Conservation (phyloP, 2,329 filamentous ascomycete genomes). For the Plenodomus tracheiphilus region DNA sequence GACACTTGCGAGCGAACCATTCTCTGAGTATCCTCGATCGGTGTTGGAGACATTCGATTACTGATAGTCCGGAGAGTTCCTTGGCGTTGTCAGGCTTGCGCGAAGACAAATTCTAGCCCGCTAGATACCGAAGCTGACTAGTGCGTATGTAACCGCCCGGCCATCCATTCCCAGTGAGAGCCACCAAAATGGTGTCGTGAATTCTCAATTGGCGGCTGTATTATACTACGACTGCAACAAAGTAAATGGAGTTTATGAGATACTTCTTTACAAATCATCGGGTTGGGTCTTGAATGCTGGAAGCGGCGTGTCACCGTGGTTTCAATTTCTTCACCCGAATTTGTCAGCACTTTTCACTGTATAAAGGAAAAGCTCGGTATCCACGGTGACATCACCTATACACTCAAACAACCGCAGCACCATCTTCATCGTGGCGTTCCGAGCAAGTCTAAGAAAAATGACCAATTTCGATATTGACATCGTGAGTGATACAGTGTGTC, state of each 20-base stretch:
- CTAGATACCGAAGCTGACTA: too few relatives aligned
- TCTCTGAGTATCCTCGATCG: too few relatives aligned
- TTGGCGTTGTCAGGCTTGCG: too few relatives aligned
- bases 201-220: background rate
- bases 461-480: conserved; percentile 70
- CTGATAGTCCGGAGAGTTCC: too few relatives aligned
- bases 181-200: background rate
- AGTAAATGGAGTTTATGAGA: background rate
- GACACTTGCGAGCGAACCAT: too few relatives aligned
- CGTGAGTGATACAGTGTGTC: conserved; percentile 84
- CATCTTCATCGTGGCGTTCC: conserved; percentile 40
- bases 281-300: too few relatives aligned
- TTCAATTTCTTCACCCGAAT: conserved; percentile 9
- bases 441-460: conserved; percentile 38
- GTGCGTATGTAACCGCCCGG: too few relatives aligned
- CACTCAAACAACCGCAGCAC: background rate
- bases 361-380: conserved; percentile 10
- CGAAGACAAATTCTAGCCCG: too few relatives aligned
- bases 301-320: too few relatives aligned
- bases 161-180: background rate
- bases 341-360: conserved; percentile 26
- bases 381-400: conserved; percentile 1
- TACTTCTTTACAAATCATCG: background rate
- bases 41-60: too few relatives aligned
- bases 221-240: background rate